Conservation (phyloP, 2,329 filamentous ascomycete genomes). For the Coniosporium tulheliwenetii region DNA sequence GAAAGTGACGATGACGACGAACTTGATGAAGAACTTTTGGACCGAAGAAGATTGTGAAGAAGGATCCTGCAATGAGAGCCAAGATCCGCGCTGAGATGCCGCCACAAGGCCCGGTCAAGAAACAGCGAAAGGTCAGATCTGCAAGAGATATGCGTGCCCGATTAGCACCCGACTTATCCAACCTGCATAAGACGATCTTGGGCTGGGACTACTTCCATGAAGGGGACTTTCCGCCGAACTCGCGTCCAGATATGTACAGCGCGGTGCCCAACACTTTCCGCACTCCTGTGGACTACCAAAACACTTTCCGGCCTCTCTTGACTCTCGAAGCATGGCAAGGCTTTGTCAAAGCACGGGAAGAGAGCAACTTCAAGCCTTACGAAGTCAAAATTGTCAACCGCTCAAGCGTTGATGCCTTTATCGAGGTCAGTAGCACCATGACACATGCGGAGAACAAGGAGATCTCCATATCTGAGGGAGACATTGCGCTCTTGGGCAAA, state of each 20-base stretch:
- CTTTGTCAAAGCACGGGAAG: constrained; percentile 79
- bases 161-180: constrained; percentile 74
- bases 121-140: constrained; percentile 63
- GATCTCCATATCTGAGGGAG: constrained; percentile 61
- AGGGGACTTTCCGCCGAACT: constrained; percentile 68
- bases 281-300: constrained; percentile 65
- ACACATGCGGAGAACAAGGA: constrained; percentile 55
- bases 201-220: constrained; percentile 91
- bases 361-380: constrained; percentile 64
- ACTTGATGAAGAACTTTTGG: constrained; percentile 42
- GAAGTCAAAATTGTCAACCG: constrained; percentile 79
- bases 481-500: constrained; percentile 75
- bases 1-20: constrained; percentile 38
- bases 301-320: constrained; percentile 78
- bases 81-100: constrained; percentile 18
- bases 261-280: constrained; percentile 64
- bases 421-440: constrained; percentile 80
- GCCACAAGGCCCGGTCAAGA: constrained; percentile 57
- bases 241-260: constrained; percentile 53
- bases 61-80: constrained; percentile 17
- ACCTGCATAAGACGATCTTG: constrained; percentile 71
- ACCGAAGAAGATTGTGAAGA: constrained; percentile 34
- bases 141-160: constrained; percentile 90
- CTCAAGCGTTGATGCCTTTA: constrained; percentile 79
- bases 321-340: constrained; percentile 92